Conservation (phyloP, 495 filamentous ascomycete species). For the Immersiella caudata region DNA sequence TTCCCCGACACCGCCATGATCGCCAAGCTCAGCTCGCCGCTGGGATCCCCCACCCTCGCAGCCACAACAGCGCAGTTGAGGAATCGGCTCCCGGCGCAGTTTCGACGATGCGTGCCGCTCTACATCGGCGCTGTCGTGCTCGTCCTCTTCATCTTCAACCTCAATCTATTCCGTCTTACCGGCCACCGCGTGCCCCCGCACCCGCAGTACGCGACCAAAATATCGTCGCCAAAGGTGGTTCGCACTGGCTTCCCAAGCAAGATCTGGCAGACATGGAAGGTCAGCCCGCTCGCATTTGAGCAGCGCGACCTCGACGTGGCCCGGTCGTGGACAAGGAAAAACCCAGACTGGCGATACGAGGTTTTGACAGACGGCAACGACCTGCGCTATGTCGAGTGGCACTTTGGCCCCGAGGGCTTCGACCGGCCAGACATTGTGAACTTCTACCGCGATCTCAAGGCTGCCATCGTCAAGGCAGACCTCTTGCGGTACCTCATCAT, state of each 20-base stretch:
- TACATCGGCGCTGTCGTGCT: constrained; percentile 41
- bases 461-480: constrained; percentile 63
- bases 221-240: constrained; percentile 15
- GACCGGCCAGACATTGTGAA: constrained; percentile 64
- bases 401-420: constrained; percentile 59
- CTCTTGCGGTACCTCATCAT: constrained; percentile 62
- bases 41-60: constrained; percentile 43
- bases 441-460: constrained; percentile 58
- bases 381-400: constrained; percentile 58
- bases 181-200: constrained; percentile 18
- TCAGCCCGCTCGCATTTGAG: constrained; percentile 60
- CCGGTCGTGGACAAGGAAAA: constrained; percentile 60
- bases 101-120: constrained; percentile 39
- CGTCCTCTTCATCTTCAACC: constrained; percentile 47
- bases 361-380: constrained; percentile 66
- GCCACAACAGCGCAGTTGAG: constrained; percentile 41
- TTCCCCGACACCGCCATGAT: constrained; percentile 36
- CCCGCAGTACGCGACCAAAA: constrained; percentile 2
- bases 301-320: constrained; percentile 56
- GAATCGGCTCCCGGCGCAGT: constrained; percentile 41
- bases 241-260: constrained; percentile 39
- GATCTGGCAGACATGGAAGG: constrained; percentile 73
- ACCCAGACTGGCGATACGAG: constrained; percentile 64
- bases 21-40: constrained; percentile 40
- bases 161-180: constrained; percentile 41